These are phyloP conservation scores for Tillandsia fasciculata DNA, from an alignment of 176 grass and related monocot genomes.

Conservation along the genomic window DNA sequence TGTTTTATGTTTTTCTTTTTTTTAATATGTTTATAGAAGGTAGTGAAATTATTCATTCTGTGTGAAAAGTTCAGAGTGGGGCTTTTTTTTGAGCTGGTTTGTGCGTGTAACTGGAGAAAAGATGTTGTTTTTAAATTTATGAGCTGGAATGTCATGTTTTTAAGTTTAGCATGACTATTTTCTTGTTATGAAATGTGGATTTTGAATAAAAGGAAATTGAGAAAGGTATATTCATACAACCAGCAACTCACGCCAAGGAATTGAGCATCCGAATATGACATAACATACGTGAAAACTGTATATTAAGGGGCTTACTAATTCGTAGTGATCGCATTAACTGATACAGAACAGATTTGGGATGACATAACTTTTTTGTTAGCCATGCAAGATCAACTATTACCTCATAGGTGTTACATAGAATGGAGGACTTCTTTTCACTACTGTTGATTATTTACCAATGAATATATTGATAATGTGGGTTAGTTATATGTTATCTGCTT, in stretches of 20 bases:
- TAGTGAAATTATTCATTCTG: too few species aligned
- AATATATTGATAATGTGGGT: too few species aligned
- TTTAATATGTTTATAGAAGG: too few species aligned
- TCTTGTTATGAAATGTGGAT: not conserved
- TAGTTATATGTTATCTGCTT: not conserved
- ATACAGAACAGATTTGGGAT: not conserved
- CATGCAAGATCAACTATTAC: not conserved
- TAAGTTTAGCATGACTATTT: not conserved
- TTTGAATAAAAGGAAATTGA: not conserved
- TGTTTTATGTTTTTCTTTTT: too few species aligned
- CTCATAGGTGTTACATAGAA: not conserved
- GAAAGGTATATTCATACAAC: not conserved
- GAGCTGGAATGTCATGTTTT: too few species aligned
- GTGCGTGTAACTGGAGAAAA: not conserved
- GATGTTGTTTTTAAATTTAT: not conserved
- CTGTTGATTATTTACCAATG: too few species aligned
- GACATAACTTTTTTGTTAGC: not conserved
- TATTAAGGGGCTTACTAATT: not conserved
- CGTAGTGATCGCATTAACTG: not conserved
- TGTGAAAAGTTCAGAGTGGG: too few species aligned
- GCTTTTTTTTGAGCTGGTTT: not conserved
- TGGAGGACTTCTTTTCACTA: not conserved
- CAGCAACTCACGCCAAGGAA: not conserved
- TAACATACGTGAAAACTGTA: not conserved
- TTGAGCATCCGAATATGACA: too few species aligned